Conservation (phyloP, 305 asterid genomes). For the Fraxinus angustifolia region DNA sequence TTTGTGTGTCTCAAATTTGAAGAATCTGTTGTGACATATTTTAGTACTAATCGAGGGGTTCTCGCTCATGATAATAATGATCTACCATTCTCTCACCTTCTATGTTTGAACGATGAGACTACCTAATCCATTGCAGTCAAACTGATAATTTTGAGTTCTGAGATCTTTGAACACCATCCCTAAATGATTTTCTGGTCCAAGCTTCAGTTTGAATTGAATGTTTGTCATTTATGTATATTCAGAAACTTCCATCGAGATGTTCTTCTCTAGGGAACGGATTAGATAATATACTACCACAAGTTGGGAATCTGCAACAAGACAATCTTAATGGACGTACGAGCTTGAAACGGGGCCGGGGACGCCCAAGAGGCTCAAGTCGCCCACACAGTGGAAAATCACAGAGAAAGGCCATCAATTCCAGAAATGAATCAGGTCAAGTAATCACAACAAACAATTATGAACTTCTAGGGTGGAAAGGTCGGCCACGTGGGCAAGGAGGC, state of each 20-base stretch:
- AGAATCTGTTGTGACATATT: not conserved
- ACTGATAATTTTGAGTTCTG: not conserved
- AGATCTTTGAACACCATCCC: not conserved
- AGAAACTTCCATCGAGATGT: conserved; percentile 45
- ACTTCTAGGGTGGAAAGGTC: conserved; percentile 49
- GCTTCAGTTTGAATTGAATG: not conserved
- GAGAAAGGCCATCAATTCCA: conserved; percentile 30
- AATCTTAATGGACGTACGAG: conserved; percentile 28
- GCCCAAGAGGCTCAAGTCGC: conserved; percentile 49
- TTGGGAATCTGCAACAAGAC: conserved; percentile 35
- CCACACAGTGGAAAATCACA: conserved; percentile 44
- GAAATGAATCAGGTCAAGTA: conserved; percentile 28
- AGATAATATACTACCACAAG: conserved; percentile 26
- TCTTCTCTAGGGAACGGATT: conserved; percentile 27
- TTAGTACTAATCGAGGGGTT: not conserved
- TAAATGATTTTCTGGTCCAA: not conserved
- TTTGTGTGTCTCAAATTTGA: not conserved
- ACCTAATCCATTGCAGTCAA: not conserved
- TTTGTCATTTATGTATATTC: conserved; percentile 20
- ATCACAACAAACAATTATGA: conserved; percentile 27
- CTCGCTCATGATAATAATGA: not conserved
- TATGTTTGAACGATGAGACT: not conserved
- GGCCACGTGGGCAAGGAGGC: conserved; percentile 42
- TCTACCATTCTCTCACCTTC: not conserved
- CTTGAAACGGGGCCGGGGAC: conserved; percentile 55